These are phyloP conservation scores for Solanum chiquidenum DNA, from an alignment of 257 asterid genomes.

Conservation along the genomic window DNA sequence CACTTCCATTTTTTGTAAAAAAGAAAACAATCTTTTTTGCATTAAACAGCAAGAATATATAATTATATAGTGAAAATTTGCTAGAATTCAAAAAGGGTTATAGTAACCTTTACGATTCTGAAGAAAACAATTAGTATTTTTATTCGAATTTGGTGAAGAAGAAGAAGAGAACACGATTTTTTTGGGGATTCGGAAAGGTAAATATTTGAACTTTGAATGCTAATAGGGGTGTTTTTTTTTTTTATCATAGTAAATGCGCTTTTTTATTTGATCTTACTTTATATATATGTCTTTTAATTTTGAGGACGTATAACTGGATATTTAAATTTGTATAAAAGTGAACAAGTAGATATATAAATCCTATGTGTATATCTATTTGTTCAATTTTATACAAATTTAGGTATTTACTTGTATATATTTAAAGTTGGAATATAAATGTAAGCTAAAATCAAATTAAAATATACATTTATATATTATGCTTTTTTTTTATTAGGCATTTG, in stretches of 20 bases:
- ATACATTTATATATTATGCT: no score
- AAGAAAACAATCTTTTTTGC: not conserved
- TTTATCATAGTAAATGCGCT: no score
- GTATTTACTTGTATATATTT: no score
- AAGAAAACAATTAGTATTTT: not conserved
- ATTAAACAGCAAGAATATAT: not conserved
- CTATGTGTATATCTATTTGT: no score
- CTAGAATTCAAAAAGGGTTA: not conserved
- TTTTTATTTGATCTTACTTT: no score
- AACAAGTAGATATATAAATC: accelerated
- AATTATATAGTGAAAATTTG: not conserved
- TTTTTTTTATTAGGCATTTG: no score
- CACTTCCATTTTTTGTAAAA: not conserved
- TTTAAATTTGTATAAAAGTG: accelerated
- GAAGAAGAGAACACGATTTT: not conserved
- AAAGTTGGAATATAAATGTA: accelerated
- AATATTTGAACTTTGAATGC: not conserved
- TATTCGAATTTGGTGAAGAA: not conserved
- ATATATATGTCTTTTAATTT: no score
- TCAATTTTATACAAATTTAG: no score
- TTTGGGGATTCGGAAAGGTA: not conserved
- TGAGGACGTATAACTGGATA: accelerated
- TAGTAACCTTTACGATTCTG: not conserved
- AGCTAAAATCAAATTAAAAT: accelerated
- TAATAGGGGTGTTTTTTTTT: not conserved